phyloP scores from a whole-genome alignment of 257 asterid species.

The Gentiana dahurica region DNA sequence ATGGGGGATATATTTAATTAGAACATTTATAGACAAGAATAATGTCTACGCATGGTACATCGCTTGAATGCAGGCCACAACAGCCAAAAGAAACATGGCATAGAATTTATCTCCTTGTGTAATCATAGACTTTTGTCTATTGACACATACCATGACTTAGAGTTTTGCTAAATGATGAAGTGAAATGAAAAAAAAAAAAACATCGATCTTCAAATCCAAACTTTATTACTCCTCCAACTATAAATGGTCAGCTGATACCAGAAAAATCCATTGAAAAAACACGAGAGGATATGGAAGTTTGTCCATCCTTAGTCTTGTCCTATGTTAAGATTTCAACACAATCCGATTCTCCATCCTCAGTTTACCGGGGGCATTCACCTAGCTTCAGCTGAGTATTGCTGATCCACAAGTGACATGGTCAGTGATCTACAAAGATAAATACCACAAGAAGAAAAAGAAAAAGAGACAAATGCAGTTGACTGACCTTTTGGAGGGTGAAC shows the following conservation, averaged over 20 bases:
- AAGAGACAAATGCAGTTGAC: not conserved
- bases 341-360: not conserved
- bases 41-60: not conserved
- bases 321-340: not conserved
- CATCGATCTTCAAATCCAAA: too few relatives aligned
- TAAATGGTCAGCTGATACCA: too few relatives aligned
- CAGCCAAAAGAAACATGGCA: not conserved
- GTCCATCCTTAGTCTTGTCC: too few relatives aligned
- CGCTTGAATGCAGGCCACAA: not conserved
- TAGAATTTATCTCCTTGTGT: not conserved
- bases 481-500: slow-evolving; percentile 26
- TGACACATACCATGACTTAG: not conserved
- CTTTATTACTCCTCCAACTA: too few relatives aligned
- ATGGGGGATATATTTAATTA: slow-evolving; percentile 1
- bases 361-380: not conserved
- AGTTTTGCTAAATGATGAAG: not conserved
- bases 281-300: too few relatives aligned
- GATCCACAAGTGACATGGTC: not conserved
- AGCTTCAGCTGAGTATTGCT: not conserved
- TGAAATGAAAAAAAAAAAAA: not conserved
- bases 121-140: too few relatives aligned
- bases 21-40: not conserved
- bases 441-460: not conserved
- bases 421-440: not conserved
- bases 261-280: too few relatives aligned